phyloP scores from a whole-genome alignment of 129 eudicot species.

The Sambucus nigra region DNA sequence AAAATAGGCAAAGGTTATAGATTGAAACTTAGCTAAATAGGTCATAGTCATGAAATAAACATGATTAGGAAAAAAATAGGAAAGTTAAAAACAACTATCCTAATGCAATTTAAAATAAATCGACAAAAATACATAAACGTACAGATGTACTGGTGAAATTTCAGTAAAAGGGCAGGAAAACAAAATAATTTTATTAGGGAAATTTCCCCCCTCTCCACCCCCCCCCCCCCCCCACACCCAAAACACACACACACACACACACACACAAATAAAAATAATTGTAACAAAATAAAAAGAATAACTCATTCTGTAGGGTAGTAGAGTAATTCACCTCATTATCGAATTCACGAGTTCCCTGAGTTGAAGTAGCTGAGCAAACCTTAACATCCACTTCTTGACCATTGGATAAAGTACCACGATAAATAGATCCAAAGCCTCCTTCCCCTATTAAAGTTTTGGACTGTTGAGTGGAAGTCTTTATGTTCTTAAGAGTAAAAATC shows the following conservation, averaged over 20 bases:
- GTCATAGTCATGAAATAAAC: not conserved
- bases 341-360: conserved; percentile 89
- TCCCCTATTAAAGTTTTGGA: conserved; percentile 81
- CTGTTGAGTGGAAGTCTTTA: conserved; percentile 58
- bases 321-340: conserved; percentile 53
- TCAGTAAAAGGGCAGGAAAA: not conserved
- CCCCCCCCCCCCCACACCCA: too few relatives aligned
- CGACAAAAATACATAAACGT: not conserved
- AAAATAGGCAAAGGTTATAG: not conserved
- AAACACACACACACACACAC: too few relatives aligned
- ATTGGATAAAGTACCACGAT: conserved; percentile 64
- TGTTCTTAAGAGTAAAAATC: conserved; percentile 44
- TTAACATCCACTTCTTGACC: conserved; percentile 90
- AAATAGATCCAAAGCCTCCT: conserved; percentile 85
- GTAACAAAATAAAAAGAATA: too few relatives aligned
- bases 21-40: not conserved
- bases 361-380: conserved; percentile 78
- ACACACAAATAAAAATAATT: too few relatives aligned
- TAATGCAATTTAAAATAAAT: too few relatives aligned
- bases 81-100: too few relatives aligned
- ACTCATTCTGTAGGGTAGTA: conserved; percentile 3
- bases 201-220: too few relatives aligned
- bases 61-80: not conserved
- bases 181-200: too few relatives aligned
- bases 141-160: not conserved